Base-by-base conservation (phyloP, 75 land plant genomes). In the Cunninghamia lanceolata region DNA sequence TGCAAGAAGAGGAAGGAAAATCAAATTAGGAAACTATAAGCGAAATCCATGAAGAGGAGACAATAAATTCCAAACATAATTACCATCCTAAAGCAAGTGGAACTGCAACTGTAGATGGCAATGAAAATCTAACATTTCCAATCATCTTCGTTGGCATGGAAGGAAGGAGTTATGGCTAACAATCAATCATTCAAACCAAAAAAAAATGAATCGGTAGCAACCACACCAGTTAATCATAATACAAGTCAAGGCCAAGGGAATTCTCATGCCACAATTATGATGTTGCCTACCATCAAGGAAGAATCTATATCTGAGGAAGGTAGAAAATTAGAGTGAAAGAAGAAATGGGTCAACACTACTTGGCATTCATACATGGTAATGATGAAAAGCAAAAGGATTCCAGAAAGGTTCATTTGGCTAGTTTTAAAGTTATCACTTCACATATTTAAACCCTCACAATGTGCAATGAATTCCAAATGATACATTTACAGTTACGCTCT, bases 201-300 rank as follows among this genome's bases (percentile, higher is more conserved):
- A 39, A 17, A 42, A 39, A 39, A 76, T 76, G 79, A 17, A 38
- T 19, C 79, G 39, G 40, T 21, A 16, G 39, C 40, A 19, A 39
- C 43, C 25, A 39, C 79, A 11, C 15, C 53, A 19, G 25, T 82
- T 10, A 82, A 82, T 82, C 16, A 42, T 32, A 82, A 45, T 46
- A 46, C 83, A 82, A 45, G 53, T 45, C 83, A 82, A 82, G 83
- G 34, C 53, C 83, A n/a, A 45, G 53, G 5, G 21, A 47, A 82
- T 46, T 82, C 83, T n/a, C 13, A 14, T 46, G 19, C 79, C 16
- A 45, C 8, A 3, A 47, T 30, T n/a, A 82, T 82, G 83, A 17
- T n/a, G 53, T 30, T 82, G 54, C 83, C 83, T 43, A 82, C 83
- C 50, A 82, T 82, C 30, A 82, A 82, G 53, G 83, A 82, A 82